Base-by-base conservation (phyloP, 2,329 filamentous ascomycete genomes). In the Graphiopsis chlorocephala region DNA sequence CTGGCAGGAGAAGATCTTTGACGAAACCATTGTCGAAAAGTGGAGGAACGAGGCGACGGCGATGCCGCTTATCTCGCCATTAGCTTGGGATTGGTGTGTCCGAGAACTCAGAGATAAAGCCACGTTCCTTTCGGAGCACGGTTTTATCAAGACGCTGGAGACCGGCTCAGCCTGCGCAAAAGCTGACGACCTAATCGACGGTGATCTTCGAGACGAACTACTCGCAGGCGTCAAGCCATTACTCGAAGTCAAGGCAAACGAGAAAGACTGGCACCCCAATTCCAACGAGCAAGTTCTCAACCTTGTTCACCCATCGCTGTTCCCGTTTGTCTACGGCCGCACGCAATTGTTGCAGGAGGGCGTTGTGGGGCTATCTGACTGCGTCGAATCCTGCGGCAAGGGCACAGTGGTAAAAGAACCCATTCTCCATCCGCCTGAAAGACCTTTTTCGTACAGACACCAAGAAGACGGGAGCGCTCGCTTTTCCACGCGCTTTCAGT, bases 281-380 rank as follows among this genome's bases (percentile, higher is more conserved):
- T 58, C 61, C 1, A 48, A 64, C 23, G 25, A 64, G 20, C 82
- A 81, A 66, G 86, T 90, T 1, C 80, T 87, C 1, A 83, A 90
- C 69, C 75, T 90, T 2, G 80, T 90, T 6, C 82, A 89, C 67
- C 86, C 87, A 0, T 89, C 85, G 0, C 76, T 89, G 11, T 90
- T 82, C 67, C 86, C 87, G 0, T 72, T 90, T 0, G 72, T 85
- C 2, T 86, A 85, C 67, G 84, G 83, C 0, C 73, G 74, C 17
- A 81, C 79, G 2, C 76, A 77, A 2, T 76, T 79, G 4, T 67
- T 85, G 0, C 61, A 68, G 12, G 67, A 74, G 6, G 69, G 68
- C 4, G 61, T 62, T 7, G 70, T 76, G 3, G 67, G 69, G 0
- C 63, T 78, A 7, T 42, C 64, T 1, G 69, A 77, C 42, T 74